These are phyloP conservation scores for Xylaria sp. DNA, from an alignment of 495 filamentous ascomycete species.

Conservation along the genomic window DNA sequence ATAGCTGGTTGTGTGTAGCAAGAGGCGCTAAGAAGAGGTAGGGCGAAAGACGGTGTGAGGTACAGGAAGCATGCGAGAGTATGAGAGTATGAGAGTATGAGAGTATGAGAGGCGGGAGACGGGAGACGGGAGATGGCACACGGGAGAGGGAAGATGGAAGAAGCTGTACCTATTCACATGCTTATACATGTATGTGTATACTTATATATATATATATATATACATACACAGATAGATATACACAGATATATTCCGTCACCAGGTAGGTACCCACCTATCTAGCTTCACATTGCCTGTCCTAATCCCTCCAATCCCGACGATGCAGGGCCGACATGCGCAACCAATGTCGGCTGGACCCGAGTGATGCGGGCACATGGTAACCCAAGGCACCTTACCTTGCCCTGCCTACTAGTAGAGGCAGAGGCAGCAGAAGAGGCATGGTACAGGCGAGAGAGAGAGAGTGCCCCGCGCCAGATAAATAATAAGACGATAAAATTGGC, in stretches of 20 bases:
- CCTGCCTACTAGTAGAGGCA: too few relatives aligned
- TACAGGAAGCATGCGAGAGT: not conserved
- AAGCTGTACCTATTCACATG: not conserved
- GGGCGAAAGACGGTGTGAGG: not conserved
- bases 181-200: too few relatives aligned
- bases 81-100: too few relatives aligned
- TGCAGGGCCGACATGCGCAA: not conserved
- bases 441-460: not conserved
- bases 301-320: constrained; percentile 16
- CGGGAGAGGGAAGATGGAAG: too few relatives aligned
- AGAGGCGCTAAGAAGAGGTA: not conserved
- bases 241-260: not conserved
- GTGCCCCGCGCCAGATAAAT: constrained; percentile 17
- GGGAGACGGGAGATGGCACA: too few relatives aligned
- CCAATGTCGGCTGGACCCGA: not conserved
- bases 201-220: too few relatives aligned
- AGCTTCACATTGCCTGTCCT: not conserved
- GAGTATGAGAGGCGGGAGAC: too few relatives aligned
- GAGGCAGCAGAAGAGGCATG: too few relatives aligned
- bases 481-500: not conserved
- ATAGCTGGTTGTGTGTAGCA: not conserved
- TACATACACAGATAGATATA: too few relatives aligned
- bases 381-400: too few relatives aligned
- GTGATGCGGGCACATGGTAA: too few relatives aligned
- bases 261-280: too few relatives aligned